These are phyloP conservation scores for Moesziomyces parantarcticus DNA, from an alignment of 1,284 basidiomycete genomes.

Conservation along the genomic window DNA sequence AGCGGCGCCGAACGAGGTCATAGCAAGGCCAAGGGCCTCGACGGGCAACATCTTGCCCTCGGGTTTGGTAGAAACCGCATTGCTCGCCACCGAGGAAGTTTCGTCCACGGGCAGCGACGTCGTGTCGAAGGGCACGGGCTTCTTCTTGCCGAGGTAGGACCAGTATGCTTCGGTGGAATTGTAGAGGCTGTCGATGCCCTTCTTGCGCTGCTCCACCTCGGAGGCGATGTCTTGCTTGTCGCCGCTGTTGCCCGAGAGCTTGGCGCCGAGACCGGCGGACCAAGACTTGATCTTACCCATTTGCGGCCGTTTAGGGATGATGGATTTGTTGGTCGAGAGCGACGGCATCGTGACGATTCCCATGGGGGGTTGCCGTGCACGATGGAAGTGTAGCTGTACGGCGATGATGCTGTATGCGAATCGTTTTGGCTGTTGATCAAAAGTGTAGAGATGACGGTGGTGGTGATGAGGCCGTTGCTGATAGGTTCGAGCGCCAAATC, in stretches of 20 bases:
- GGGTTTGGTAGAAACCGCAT: constrained; percentile 16
- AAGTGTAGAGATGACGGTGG: too few species aligned
- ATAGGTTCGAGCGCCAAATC: too few species aligned
- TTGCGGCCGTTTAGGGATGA: constrained; percentile 25
- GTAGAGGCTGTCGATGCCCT: constrained; percentile 40
- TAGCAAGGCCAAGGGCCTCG: constrained; percentile 46
- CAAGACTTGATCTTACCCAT: constrained; percentile 33
- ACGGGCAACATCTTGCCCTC: constrained; percentile 46
- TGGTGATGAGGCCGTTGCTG: too few species aligned
- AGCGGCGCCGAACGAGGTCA: constrained; percentile 30
- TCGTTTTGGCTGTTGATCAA: too few species aligned
- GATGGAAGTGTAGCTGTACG: too few species aligned
- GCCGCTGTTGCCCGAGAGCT: constrained; percentile 13
- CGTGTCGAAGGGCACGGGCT: constrained; percentile 41
- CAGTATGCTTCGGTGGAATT: constrained; percentile 47
- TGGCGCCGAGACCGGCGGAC: constrained; percentile 35
- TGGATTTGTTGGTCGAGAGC: constrained; percentile 14
- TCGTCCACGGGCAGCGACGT: constrained; percentile 24
- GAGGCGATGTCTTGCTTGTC: constrained; percentile 33
- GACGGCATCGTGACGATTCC: constrained; percentile 9
- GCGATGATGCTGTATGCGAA: too few species aligned
- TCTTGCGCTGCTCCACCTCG: constrained; percentile 41
- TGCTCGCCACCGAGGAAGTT: constrained; percentile 17
- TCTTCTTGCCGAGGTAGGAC: constrained; percentile 48
- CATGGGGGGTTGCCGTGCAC: too few species aligned